Percentiles rank a stretch among this genome's conserved stretches.
Conservation (phyloP, 176 grass and related monocot genomes). For the Triticum aestivum region IWGSC_CS_RefSeq_v2.1 NC_057808.1:282073181-282073680, state of each 20-base stretch:
- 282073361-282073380: constrained; percentile 80
- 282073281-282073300: not conserved
- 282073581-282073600: constrained; percentile 85
- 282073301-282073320: not conserved
- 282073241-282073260: constrained; percentile 1
- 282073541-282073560: constrained; percentile 91
- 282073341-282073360: constrained; percentile 74
- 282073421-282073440: not conserved
- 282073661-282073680: constrained; percentile 6
- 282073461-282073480: constrained; percentile 4
- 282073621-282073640: constrained; percentile 59
- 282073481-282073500: constrained; percentile 23
- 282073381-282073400: constrained; percentile 68
- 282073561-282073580: constrained; percentile 62
- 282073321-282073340: not conserved
- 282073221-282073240: constrained; percentile 51
- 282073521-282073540: constrained; percentile 72
- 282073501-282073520: constrained; percentile 96
- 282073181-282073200: constrained; percentile 90
- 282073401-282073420: constrained; percentile 71
- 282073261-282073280: not conserved
- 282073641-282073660: not conserved
- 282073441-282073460: not conserved
- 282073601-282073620: constrained; percentile 65
- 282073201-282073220: constrained; percentile 92